Base-by-base conservation (phyloP, 495 filamentous ascomycete species). In the Neurospora sp. region DNA sequence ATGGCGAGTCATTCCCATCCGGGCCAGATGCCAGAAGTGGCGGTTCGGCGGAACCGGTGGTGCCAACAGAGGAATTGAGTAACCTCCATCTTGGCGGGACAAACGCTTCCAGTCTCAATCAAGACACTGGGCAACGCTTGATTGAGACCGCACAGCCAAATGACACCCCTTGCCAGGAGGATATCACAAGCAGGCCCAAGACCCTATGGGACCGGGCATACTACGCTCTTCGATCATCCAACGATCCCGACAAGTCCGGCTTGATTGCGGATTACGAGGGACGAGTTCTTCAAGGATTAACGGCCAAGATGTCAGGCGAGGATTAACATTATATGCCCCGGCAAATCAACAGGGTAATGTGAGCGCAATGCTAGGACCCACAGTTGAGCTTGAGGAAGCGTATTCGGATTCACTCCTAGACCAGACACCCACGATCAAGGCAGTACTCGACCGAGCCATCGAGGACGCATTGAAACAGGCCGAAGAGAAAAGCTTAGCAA, bases 251-350 rank as follows among this genome's bases (percentile, higher is more conserved):
- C 15, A 34, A 66, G 3, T 34, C 15, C 0, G 54, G 2, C 54
- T 66, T 66, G 24, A 1, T 66, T 8, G 54, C 28, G 0, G 15
- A 66, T 0, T 66, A 66, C 54, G 54, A 66, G 28, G 0, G 15
- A 17, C 7, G 0, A 19, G 31, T 66, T 5, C 15, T 66, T 0
- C 13, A 66, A 4, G 28, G 0, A 4, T 5, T 34, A 28, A 19
- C 1, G 0, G 0, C 15, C 5, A 9, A 66, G 1, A 0, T 19
- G 3, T 34, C 15, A 66, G 28, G 54, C 34, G 7, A 19, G 15
- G 15, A 3, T 66, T 5, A 4, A 0, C 11, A 28, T 3, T 0
- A 8, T 0, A 0, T 17, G 0, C 0, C 15, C 13, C 7, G 1
- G 2, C 54, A 19, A 0, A 66, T 66, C 28, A 9, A 34, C 48